Percentiles rank a stretch among this genome's conserved stretches.
These are phyloP conservation scores for Zancudomyces culisetae DNA, from an alignment of 371 early-diverging fungal genomes.

Conservation along the genomic window DNA sequence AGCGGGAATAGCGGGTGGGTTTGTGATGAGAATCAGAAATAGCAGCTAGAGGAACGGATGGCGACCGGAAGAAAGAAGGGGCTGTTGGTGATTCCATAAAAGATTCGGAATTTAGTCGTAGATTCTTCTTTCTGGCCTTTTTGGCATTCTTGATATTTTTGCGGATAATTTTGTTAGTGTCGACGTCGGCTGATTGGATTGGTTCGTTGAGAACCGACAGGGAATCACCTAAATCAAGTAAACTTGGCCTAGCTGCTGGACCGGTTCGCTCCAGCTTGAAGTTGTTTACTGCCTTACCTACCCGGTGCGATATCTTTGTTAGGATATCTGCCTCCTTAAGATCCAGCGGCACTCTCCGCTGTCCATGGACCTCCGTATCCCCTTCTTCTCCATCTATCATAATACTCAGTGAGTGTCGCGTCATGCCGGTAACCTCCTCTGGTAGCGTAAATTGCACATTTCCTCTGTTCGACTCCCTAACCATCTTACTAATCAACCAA, in stretches of 20 bases:
- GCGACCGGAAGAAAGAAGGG: too few relatives aligned
- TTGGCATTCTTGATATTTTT: not conserved
- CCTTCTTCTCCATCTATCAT: too few relatives aligned
- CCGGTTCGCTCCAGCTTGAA: not conserved
- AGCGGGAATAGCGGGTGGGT: too few relatives aligned
- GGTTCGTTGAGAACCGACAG: not conserved
- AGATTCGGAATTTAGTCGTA: too few relatives aligned
- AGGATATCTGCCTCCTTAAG: not conserved
- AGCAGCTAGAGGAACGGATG: too few relatives aligned
- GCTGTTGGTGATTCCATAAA: too few relatives aligned
- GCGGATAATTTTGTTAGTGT: not conserved
- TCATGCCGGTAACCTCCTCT: too few relatives aligned
- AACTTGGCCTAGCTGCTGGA: not conserved
- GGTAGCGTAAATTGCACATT: too few relatives aligned
- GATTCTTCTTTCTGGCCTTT: not conserved
- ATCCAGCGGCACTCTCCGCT: not conserved
- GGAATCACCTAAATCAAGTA: not conserved
- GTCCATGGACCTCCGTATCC: too few relatives aligned
- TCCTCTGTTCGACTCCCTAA: slow-evolving; percentile 5
- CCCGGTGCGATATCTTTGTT: not conserved
- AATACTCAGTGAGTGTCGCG: too few relatives aligned
- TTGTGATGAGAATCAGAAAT: too few relatives aligned
- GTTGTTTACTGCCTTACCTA: not conserved
- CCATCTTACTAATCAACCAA: slow-evolving; percentile 22
- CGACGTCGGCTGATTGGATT: not conserved